These are phyloP conservation scores for Pseudocercospora fijiensis DNA, from an alignment of 2,329 filamentous ascomycete genomes.

Conservation along the genomic window DNA sequence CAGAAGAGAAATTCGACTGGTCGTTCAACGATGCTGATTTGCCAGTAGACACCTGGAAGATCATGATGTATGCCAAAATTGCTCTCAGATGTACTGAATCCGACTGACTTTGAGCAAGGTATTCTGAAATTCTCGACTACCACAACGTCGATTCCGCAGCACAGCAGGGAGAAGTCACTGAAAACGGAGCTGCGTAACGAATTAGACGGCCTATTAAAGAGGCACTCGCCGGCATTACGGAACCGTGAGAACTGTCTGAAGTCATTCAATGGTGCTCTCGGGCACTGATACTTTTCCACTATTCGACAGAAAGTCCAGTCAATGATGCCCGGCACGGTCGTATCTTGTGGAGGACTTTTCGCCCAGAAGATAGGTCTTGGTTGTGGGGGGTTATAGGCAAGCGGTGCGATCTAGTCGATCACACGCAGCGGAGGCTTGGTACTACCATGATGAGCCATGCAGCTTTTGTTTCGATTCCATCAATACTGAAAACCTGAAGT, in stretches of 20 bases:
- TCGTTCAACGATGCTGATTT: slow-evolving; percentile 98
- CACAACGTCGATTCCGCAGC: slow-evolving; percentile 76
- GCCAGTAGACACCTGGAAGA: slow-evolving; percentile 99
- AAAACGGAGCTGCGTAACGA: slow-evolving; percentile 21
- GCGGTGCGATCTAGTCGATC: slow-evolving; percentile 7
- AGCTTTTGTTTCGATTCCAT: slow-evolving; percentile 4
- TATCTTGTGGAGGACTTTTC: background rate
- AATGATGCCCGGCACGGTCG: background rate
- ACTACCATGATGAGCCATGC: background rate
- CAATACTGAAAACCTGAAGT: slow-evolving; percentile 5
- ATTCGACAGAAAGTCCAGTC: background rate
- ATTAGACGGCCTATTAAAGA: background rate
- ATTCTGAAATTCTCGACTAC: slow-evolving; percentile 97
- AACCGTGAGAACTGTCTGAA: background rate
- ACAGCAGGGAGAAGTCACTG: slow-evolving; percentile 22
- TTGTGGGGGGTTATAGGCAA: slow-evolving; percentile 1
- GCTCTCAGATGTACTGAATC: background rate
- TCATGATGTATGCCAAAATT: slow-evolving; percentile 80
- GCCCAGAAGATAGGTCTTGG: background rate
- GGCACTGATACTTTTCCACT: background rate
- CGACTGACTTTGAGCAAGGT: slow-evolving; percentile 58
- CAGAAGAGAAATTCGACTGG: slow-evolving; percentile 99
- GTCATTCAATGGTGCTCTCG: background rate
- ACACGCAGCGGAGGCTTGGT: slow-evolving; percentile 8
- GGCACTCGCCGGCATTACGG: slow-evolving; percentile 1